Evolutionary conservation across 2,329 filamentous ascomycete genomes (phyloP), one percentile per base, ranked within the genome.

Genomic region (Sporothrix mexicana): DNA sequence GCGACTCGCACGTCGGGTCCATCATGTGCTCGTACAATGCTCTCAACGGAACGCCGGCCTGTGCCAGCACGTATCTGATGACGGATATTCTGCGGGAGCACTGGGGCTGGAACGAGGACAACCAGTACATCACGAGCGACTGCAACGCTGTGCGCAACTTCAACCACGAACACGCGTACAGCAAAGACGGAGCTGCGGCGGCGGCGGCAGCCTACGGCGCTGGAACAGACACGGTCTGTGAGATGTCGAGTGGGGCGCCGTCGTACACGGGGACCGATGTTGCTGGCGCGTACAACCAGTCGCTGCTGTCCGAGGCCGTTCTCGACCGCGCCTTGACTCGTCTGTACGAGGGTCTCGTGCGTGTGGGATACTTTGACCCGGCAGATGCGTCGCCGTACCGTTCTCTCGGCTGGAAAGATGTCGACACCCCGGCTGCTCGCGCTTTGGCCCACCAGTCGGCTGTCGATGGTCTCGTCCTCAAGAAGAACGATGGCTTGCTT

Each of bases 11-110:
- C 62, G 86, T 87, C 3, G 83, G 84, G 17, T 90, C 88, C 47
- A 82, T 90, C 75, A 90, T 90, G 88, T 90, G 88, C 76, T 85
- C 85, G 0, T 90, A 90, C 78, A 90, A 92, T 75, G 82, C 88
- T 0, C 83, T 93, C 55, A 91, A 93, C 72, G 91, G 91, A 82
- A 75, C 75, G 3, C 78, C 91, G 0, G 85, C 88, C 2, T 93
- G 91, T 76, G 88, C 89, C 0, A 87, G 88, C 75, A 82, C 84
- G 0, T 93, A 89, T 75, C 83, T 93, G 0, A 83, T 92, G 45
- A 84, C 89, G 74, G 87, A 86, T 0, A 82, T 93, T 15, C 83
- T 93, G 2, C 85, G 91, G 1, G 86, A 91, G 61, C 87, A 89
- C 76, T 93, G 90, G 88, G 85, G 83, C 59, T 93, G 90, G 84